Evolutionary conservation across 805 yeast genomes (phyloP), one percentile per base, ranked within the genome.

Genomic region (Candida qinlingensis): DNA sequence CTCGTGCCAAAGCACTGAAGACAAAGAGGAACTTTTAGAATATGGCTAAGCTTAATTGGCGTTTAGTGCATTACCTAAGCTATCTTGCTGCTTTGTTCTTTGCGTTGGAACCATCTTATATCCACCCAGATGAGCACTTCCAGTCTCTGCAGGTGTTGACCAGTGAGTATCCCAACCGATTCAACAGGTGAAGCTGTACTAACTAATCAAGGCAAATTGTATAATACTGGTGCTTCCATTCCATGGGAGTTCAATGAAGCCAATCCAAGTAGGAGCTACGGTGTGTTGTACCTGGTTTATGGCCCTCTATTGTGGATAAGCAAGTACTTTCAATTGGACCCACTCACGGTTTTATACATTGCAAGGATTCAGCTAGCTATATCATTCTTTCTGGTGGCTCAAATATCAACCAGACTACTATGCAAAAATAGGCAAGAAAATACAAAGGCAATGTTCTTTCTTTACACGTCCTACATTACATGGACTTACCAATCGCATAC

Each of bases 81-180:
- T 58, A 57, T 37, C 28, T 54, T 3, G 45, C 60, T 2, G 62
- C 65, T n/a, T 66, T 85, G 26, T 68, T 76, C 28, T 69, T 88
- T 41, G 81, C 86, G 0, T 62, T 86, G 2, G 80, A 85, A 47
- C 75, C 85, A 31, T 87, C 97, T 0, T 94, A 95, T 62, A 82
- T 94, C 42, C 99, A 95, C 57, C 99, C 99, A 0, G 99, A 94
- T 71, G 99, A 94, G 68, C 97, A 91, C 64, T 87, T 88, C 63
- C 99, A 95, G 64, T 79, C 83, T n/a, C 77, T 95, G 42, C 95
- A 90, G 63, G 84, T 85, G 0, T 60, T 92, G 27, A 73, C 82
- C 10, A 62, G 66, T 57, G 62, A 65, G 58, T 52, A 41, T 40
- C 7, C 7, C 8, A 19, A 9, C 5, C 30, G 25, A 7, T 12